These are phyloP conservation scores for Pulveroboletus sp. DNA, from an alignment of 768 basidiomycete species.

Conservation along the genomic window DNA sequence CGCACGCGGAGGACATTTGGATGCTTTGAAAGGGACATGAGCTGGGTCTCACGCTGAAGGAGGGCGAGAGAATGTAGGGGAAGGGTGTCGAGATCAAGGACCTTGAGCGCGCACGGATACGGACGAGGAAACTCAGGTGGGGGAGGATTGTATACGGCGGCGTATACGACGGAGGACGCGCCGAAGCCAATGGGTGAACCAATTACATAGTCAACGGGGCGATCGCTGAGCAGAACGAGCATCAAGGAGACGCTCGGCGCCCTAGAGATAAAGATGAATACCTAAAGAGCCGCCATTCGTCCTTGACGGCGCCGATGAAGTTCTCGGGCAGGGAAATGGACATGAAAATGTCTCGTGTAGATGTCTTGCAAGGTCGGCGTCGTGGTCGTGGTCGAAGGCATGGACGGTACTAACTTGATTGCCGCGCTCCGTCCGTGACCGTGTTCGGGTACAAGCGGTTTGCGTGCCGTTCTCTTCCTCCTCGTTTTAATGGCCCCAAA, in stretches of 20 bases:
- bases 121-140: constrained; percentile 33
- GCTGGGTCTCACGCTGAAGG: constrained; percentile 79
- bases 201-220: constrained; percentile 67
- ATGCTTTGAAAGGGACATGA: constrained; percentile 91
- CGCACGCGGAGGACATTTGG: constrained; percentile 92
- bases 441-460: constrained; percentile 15
- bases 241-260: not conserved
- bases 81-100: constrained; percentile 81
- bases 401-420: not conserved
- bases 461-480: not conserved
- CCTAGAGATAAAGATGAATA: constrained; percentile 26
- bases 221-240: constrained; percentile 46
- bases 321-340: constrained; percentile 22
- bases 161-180: constrained; percentile 87
- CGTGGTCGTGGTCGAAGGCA: constrained; percentile 1
- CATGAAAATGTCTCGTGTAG: constrained; percentile 4
- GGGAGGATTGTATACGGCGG: constrained; percentile 61
- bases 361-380: not conserved
- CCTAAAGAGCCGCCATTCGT: constrained; percentile 85
- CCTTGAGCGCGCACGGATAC: constrained; percentile 79
- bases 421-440: constrained; percentile 14
- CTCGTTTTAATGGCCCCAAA: constrained; percentile 57
- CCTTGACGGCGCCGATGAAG: constrained; percentile 81
- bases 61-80: constrained; percentile 68
- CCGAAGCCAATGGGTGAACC: constrained; percentile 86